A percentile compares a stretch with the other conserved stretches of the same genome.
phyloP scores from a whole-genome alignment of 345 rosid genomes.

The Populus deltoides region DNA sequence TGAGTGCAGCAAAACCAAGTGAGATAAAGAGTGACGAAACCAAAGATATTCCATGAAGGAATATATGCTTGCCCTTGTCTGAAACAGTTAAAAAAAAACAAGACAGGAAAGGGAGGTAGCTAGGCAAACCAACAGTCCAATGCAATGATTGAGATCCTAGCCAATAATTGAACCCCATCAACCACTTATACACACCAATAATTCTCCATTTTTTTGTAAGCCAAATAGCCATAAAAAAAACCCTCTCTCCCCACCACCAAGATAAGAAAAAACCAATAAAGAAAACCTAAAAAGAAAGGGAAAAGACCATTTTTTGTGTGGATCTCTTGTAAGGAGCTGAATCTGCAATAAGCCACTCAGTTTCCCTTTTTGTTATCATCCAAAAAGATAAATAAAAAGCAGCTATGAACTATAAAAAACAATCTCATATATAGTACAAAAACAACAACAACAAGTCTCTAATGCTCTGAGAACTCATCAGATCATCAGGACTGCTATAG shows the following conservation, averaged over 20 bases:
- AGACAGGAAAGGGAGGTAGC: background rate
- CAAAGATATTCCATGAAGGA: constrained; percentile 12
- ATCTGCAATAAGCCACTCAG: constrained; percentile 2
- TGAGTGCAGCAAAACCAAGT: background rate
- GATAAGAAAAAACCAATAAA: background rate
- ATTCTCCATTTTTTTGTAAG: constrained; percentile 23
- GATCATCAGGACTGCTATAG: background rate
- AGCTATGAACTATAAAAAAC: background rate
- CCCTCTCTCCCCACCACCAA: background rate
- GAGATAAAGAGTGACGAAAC: background rate
- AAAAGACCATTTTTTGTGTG: background rate
- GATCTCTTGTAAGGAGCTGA: background rate
- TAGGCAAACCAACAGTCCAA: constrained; percentile 22
- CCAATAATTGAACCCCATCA: constrained; percentile 46
- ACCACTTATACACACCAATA: constrained; percentile 26
- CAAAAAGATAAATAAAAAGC: background rate
- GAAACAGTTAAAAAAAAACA: constrained; percentile 23
- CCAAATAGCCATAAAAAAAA: background rate
- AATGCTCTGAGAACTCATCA: background rate
- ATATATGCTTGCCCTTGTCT: constrained; percentile 5
- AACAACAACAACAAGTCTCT: background rate
- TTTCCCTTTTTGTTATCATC: constrained; percentile 9
- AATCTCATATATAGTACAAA: too few species aligned
- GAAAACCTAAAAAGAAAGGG: background rate
- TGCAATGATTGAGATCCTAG: constrained; percentile 46